Evolutionary conservation across 192 early-diverging fungal genomes (phyloP).

Genomic region (Phlyctochytrium arcticum): DNA sequence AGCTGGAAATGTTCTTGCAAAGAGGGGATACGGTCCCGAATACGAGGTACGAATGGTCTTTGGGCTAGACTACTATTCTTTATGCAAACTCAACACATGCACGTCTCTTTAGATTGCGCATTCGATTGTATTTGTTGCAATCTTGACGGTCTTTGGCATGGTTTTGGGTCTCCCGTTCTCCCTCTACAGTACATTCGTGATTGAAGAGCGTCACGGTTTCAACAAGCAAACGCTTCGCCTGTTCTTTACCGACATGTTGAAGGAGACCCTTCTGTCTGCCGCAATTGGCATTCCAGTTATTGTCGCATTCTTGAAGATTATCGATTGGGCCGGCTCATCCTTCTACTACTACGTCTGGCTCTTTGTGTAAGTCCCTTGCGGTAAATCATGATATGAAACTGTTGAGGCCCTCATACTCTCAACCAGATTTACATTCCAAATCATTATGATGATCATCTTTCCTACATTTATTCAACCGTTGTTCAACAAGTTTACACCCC

Average conservation of each 20-base stretch:
- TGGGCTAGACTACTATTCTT: too few species aligned
- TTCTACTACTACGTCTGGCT: slow-evolving; percentile 93
- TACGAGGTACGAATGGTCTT: slow-evolving; percentile 77
- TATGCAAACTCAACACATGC: background rate
- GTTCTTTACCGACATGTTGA: slow-evolving; percentile 77
- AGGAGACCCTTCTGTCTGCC: slow-evolving; percentile 61
- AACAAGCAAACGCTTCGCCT: slow-evolving; percentile 89
- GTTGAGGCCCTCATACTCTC: too few species aligned
- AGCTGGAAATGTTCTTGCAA: slow-evolving; percentile 50
- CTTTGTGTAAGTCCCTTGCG: slow-evolving; percentile 61
- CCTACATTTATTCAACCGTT: slow-evolving; percentile 97
- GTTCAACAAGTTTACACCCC: slow-evolving; percentile 92
- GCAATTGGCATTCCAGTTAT: slow-evolving; percentile 77
- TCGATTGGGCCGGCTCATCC: slow-evolving; percentile 70
- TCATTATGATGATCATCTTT: slow-evolving; percentile 63
- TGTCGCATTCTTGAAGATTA: slow-evolving; percentile 76
- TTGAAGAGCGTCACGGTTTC: slow-evolving; percentile 92
- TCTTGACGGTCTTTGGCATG: slow-evolving; percentile 53
- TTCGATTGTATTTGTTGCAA: slow-evolving; percentile 71
- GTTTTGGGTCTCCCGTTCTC: slow-evolving; percentile 73
- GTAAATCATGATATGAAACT: background rate
- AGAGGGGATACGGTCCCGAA: slow-evolving; percentile 51
- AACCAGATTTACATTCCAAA: slow-evolving; percentile 40
- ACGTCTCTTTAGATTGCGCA: slow-evolving; percentile 64
- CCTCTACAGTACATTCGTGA: slow-evolving; percentile 89